Evolutionary conservation across 495 filamentous ascomycete genomes (phyloP), one percentile per base, ranked within the genome.

Genomic region (Durotheca rogersii): DNA sequence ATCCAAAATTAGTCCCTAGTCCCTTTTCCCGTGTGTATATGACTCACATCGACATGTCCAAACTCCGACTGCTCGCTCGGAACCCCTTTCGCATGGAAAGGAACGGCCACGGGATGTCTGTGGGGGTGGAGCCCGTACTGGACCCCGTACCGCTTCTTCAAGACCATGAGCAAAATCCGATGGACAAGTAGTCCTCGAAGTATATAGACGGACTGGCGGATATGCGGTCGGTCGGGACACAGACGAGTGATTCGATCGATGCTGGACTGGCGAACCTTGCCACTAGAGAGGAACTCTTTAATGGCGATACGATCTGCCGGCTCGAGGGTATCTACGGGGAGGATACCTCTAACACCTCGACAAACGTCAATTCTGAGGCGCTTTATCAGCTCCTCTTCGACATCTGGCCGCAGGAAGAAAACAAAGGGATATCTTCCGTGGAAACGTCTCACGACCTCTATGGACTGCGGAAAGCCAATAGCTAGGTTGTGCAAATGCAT

Each of bases 41-140:
- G 15, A 48, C 55, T 53, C 11, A 58, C 55, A 60, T 81, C 77
- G 5, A 75, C 72, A 56, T 80, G 77, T 20, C 77, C 75, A 52
- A 66, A 80, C 48, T 80, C 76, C 7, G 74, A 70, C 27, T 68
- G 62, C 9, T 72, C 67, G 19, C 67, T 71, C n/a, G 76, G 75
- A 27, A 75, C 69, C 0, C 74, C 76, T 51, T 79, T 79, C 1
- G 75, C 75, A n/a, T 73, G 65, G 32, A 65, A 68, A 20, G 70
- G 65, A 25, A 78, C 64, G 11, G 72, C 72, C n/a, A 69, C 64
- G 0, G 70, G 67, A 16, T 73, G 53, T 16, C 60, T 53, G 6
- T 27, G 25, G 12, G 69, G 70, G 33, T 72, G 67, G 10, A 73
- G 47, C 0, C 70, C 69, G 38, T 71, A 73, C 39, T 72, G 67